A percentile compares a stretch with the other conserved stretches of the same genome.
These are phyloP conservation scores for Nannochloris sp. DNA, from an alignment of 139 green algal species.

Conservation along the genomic window DNA sequence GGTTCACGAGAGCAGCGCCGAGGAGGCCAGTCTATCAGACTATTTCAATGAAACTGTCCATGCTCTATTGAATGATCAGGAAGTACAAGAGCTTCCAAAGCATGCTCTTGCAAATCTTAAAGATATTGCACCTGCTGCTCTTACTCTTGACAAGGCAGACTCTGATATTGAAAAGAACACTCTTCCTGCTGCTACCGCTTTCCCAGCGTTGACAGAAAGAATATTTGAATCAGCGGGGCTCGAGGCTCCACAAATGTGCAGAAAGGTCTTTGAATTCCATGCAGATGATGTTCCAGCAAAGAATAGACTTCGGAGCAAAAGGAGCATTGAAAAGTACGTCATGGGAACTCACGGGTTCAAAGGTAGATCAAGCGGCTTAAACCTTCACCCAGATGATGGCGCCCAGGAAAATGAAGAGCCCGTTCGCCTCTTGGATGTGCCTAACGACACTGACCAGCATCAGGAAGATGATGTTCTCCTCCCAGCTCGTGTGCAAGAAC, in stretches of 20 bases:
- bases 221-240: slow-evolving; percentile 21
- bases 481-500: neutral
- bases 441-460: neutral
- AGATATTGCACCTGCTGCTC: slow-evolving; percentile 30
- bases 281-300: slow-evolving; percentile 14
- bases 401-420: neutral
- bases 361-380: slow-evolving; percentile 4
- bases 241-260: slow-evolving; percentile 14
- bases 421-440: neutral
- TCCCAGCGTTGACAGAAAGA: slow-evolving; percentile 16
- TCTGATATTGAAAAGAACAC: neutral
- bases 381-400: neutral
- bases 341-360: slow-evolving; percentile 13
- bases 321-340: slow-evolving; percentile 23
- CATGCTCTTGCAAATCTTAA: slow-evolving; percentile 23
- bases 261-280: slow-evolving; percentile 32
- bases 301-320: slow-evolving; percentile 6
- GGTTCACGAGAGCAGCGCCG: neutral
- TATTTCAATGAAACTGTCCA: slow-evolving; percentile 12
- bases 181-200: slow-evolving; percentile 8
- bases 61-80: neutral
- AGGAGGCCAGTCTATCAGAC: neutral
- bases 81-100: slow-evolving; percentile 5
- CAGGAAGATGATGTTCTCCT: neutral
- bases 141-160: slow-evolving; percentile 15